These are phyloP conservation scores for Cymbidium sinense DNA, from an alignment of 106 monocot genomes.

Conservation along the genomic window DNA sequence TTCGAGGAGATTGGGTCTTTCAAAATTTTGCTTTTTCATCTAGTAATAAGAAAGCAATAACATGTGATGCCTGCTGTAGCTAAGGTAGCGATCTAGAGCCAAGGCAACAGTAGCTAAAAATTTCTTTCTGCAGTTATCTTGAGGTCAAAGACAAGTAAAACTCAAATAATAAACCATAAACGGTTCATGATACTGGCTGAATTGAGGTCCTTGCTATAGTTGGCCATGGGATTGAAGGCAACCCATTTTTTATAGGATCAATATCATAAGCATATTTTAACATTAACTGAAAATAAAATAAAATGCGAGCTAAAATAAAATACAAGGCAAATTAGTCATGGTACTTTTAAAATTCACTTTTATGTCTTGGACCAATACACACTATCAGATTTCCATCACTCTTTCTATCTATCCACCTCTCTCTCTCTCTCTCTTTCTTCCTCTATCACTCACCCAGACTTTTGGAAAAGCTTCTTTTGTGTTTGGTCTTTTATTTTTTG, in stretches of 20 bases:
- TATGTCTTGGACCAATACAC: background rate
- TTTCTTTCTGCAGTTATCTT: too few relatives aligned
- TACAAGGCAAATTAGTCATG: background rate
- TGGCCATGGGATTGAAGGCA: background rate
- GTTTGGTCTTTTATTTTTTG: background rate
- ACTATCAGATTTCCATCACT: background rate
- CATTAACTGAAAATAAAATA: background rate
- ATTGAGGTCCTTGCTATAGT: background rate
- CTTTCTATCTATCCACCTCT: background rate
- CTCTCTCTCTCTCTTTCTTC: too few relatives aligned
- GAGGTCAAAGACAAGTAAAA: too few relatives aligned
- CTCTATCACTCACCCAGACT: background rate
- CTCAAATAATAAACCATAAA: too few relatives aligned
- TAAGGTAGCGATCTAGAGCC: too few relatives aligned
- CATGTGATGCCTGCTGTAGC: too few relatives aligned
- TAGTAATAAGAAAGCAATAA: too few relatives aligned
- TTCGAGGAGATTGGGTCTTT: too few relatives aligned
- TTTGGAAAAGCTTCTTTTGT: background rate
- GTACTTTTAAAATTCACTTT: background rate
- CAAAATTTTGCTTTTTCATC: too few relatives aligned
- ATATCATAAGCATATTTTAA: background rate
- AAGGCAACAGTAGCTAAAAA: too few relatives aligned
- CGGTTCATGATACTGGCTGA: background rate
- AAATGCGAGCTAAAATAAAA: background rate
- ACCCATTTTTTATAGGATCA: background rate